Evolutionary conservation across 306 rosid species (phyloP).

Genomic region (Aeschynomene evenia): DNA sequence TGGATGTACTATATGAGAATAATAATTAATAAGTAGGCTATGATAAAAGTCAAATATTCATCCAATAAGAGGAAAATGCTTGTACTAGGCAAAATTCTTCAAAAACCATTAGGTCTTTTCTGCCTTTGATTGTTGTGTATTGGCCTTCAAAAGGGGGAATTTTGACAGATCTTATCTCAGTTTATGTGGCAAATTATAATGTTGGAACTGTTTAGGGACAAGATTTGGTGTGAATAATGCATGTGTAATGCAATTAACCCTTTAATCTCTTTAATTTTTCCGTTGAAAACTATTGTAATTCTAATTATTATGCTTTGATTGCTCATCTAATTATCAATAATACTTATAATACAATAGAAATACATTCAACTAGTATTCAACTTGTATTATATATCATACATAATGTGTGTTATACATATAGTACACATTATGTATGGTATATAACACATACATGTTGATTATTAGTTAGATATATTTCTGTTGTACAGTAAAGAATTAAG

Average conservation of each 20-base stretch:
- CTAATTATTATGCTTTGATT: background rate
- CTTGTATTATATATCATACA: too few relatives aligned
- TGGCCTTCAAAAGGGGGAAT: background rate
- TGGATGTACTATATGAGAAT: background rate
- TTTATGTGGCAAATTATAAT: slow-evolving; percentile 1
- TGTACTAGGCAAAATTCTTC: slow-evolving; percentile 1
- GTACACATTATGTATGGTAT: too few relatives aligned
- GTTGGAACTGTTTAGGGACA: slow-evolving; percentile 16
- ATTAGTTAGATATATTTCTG: too few relatives aligned
- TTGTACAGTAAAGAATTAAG: too few relatives aligned
- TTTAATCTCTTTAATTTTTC: slow-evolving; percentile 13
- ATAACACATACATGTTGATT: too few relatives aligned
- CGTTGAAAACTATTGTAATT: background rate
- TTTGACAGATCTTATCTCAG: slow-evolving; percentile 29
- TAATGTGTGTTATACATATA: too few relatives aligned
- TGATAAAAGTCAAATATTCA: background rate
- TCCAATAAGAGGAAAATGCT: background rate
- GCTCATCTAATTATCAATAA: background rate
- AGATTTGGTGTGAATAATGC: slow-evolving; percentile 4
- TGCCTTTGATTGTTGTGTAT: slow-evolving; percentile 24
- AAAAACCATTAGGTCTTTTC: slow-evolving; percentile 6
- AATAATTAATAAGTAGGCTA: background rate
- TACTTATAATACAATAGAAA: too few relatives aligned
- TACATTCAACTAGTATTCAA: too few relatives aligned
- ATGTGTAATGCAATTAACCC: background rate